These are phyloP conservation scores for Lablab purpureus DNA, from an alignment of 306 rosid species.

Conservation along the genomic window DNA sequence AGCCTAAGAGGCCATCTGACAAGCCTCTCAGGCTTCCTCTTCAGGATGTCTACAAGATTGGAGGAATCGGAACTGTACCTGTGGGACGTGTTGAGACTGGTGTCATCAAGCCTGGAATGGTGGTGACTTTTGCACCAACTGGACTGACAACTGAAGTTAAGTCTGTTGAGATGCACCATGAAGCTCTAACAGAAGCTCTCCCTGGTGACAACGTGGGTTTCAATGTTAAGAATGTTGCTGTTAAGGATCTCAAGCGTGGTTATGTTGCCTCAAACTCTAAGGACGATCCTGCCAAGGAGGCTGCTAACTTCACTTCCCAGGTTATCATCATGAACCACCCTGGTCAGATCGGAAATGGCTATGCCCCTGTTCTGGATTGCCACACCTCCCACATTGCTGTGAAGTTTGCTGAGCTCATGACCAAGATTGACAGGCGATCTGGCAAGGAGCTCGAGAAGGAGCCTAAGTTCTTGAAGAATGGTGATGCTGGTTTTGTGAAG, in stretches of 20 bases:
- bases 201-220: slow-evolving; percentile 13
- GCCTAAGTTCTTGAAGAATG: slow-evolving; percentile 11
- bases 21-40: slow-evolving; percentile 14
- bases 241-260: slow-evolving; percentile 19
- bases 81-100: slow-evolving; percentile 18
- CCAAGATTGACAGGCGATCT: slow-evolving; percentile 22
- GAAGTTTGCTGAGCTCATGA: not conserved
- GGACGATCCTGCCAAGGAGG: slow-evolving; percentile 23
- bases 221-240: slow-evolving; percentile 21
- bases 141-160: slow-evolving; percentile 24
- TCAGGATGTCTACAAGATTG: slow-evolving; percentile 20
- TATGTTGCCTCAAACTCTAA: slow-evolving; percentile 5
- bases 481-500: slow-evolving; percentile 15
- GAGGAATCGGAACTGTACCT: not conserved
- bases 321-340: slow-evolving; percentile 22
- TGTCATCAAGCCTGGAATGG: slow-evolving; percentile 10
- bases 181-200: not conserved
- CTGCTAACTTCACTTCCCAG: slow-evolving; percentile 16
- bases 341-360: slow-evolving; percentile 21
- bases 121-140: slow-evolving; percentile 4
- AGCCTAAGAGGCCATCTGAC: slow-evolving; percentile 16
- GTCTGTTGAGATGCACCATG: slow-evolving; percentile 21
- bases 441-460: slow-evolving; percentile 24
- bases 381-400: slow-evolving; percentile 29
- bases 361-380: not conserved